Evolutionary conservation across 2,329 filamentous ascomycete species (phyloP), one percentile per base, ranked within the genome.

Genomic region (Colletotrichum karsti): DNA sequence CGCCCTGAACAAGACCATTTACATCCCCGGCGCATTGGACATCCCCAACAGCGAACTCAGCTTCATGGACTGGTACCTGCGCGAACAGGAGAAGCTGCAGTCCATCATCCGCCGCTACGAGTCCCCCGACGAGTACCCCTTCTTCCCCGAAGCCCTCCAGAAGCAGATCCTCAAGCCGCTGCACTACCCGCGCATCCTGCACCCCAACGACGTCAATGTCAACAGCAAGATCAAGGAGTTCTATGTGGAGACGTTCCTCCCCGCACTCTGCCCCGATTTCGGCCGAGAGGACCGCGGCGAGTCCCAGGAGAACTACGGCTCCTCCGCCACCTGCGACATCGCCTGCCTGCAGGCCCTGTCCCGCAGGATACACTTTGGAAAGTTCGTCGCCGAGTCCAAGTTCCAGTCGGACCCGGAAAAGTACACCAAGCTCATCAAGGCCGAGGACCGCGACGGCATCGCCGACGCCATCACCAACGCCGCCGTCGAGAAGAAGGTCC

Each of bases 321-420:
- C 93, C 6, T 88, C 95, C 1, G 95, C 94, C 2, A 97, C 94
- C 1, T 94, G 92, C 77, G 96, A 99, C 80, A 96, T 99, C 69
- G 87, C 89, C 59, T 95, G 93, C 74, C 84, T 99, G 71, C 96
- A 99, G 83, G 93, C 96, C 4, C 83, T 99, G 51, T 97, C 93
- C 41, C 88, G 95, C 44, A 87, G 96, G 62, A 96, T 99, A 73
- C 96, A 99, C 81, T 99, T 97, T 82, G 96, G 96, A 73, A 99
- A 98, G 83, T 98, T 98, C 76, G 96, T 99, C 8, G 96, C 96
- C 46, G 96, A 99, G 85, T 91, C 92, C 67, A 99, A 99, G 83
- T 99, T 98, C 81, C 88, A 88, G 74, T 91, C 92, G 51, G 93
- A 98, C 73, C 87, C 90, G 30, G 93, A 95, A 74, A 88, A 84